phyloP scores from a whole-genome alignment of 2,329 filamentous ascomycete genomes.

The Neurospora crassa region DNA sequence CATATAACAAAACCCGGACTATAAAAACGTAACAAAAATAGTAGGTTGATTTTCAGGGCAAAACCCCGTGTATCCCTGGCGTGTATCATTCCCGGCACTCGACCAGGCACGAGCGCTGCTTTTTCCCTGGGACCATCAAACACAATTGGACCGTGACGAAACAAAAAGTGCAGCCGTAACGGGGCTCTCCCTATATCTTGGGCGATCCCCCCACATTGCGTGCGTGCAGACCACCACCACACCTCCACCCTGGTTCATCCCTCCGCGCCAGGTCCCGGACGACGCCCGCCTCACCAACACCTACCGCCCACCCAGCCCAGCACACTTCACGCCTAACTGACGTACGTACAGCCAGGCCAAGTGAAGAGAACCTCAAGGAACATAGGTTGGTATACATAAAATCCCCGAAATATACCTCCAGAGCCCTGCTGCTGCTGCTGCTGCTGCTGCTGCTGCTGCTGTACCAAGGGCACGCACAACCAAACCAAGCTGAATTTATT shows the following conservation, averaged over 20 bases:
- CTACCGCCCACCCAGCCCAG: not conserved
- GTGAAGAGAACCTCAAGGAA: not conserved
- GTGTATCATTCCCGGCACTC: not conserved
- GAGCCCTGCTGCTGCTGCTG: too few relatives aligned
- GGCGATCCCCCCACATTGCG: not conserved
- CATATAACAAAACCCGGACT: too few relatives aligned
- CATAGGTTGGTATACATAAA: not conserved
- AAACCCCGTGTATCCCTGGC: not conserved
- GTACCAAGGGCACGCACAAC: not conserved
- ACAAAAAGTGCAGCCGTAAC: not conserved
- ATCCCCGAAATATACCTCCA: not conserved
- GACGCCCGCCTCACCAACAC: not conserved
- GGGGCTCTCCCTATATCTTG: not conserved
- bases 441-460: not conserved
- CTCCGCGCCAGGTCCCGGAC: not conserved
- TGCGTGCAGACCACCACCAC: too few relatives aligned
- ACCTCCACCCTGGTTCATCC: not conserved
- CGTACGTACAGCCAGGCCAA: not conserved
- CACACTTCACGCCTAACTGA: not conserved
- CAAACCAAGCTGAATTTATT: not conserved
- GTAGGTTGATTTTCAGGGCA: not conserved
- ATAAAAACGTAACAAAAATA: not conserved
- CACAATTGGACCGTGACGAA: not conserved
- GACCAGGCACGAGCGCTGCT: not conserved
- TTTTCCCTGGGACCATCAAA: not conserved